Base-by-base conservation (phyloP, 2,329 filamentous ascomycete species). In the Penicillium sp. region DNA sequence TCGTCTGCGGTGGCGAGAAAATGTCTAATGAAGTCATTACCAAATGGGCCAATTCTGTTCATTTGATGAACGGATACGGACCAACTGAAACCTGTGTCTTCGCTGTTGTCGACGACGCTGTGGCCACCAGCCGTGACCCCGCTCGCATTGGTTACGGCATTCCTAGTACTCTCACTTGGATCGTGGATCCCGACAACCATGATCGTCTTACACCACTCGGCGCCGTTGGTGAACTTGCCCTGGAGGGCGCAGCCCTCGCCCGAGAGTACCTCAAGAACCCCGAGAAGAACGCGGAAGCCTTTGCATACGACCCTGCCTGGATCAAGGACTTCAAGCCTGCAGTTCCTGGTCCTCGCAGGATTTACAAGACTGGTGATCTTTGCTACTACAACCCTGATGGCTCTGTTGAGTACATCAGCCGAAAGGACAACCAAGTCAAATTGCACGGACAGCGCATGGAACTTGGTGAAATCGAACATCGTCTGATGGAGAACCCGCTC, bases 1-100 rank as follows among this genome's bases (percentile, higher is more conserved):
- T 81, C 8, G 68, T 74, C 0, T 68, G 72, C 14, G 77, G 76
- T 41, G 79, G 79, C 38, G 79, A 81, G 70, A 84, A 88, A 2
- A 81, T 96, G 74, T 92, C 89, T 0, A 82, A 84, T 32, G 82
- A 84, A 29, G 89, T 96, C 0, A 84, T 88, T 39, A 77, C 81
- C 0, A 81, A 79, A 44, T 96, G 92, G 92, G 81, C 79, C 13
- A 67, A 68, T 21, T 62, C 58, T 10, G 68, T 73, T 1, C 71
- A 70, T 9, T 59, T 80, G 22, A 64, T 72, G 50, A 75, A 73
- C 46, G 67, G 60, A 13, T 76, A 76, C 50, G 73, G 73, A 3
- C 72, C 73, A 3, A 70, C 71, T 6, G 73, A 75, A 45, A 69
- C 68, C 2, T 63, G 64, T 18, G 66, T 72, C 10, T 69, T 72